These are phyloP conservation scores for Fusarium udum DNA, from an alignment of 2,329 filamentous ascomycete species.

Conservation along the genomic window DNA sequence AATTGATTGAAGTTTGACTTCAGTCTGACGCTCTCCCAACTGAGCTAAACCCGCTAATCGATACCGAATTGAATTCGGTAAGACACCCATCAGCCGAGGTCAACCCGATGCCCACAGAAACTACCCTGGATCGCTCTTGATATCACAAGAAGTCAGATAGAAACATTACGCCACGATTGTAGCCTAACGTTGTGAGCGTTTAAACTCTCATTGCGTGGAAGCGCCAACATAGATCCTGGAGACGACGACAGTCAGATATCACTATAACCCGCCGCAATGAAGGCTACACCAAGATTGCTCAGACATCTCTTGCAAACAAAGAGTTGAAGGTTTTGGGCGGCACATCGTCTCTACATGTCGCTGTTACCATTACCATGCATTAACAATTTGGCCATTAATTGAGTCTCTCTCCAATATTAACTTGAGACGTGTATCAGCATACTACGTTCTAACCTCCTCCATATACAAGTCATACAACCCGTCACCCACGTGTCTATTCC, in stretches of 20 bases:
- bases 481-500: background rate
- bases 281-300: no score
- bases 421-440: accelerated
- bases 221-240: background rate
- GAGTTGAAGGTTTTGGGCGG: no score
- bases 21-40: slow-evolving; percentile 44
- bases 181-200: background rate
- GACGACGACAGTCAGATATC: background rate
- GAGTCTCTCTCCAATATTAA: accelerated
- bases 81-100: accelerated
- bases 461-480: background rate
- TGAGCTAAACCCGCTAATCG: slow-evolving; percentile 43
- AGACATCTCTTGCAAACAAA: no score
- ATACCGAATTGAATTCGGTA: accelerated
- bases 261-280: accelerated
- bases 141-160: background rate
- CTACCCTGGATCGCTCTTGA: background rate
- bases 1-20: slow-evolving; percentile 34
- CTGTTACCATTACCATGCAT: no score
- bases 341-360: accelerated
- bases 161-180: no score
- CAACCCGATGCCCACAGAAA: accelerated
- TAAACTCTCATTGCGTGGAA: accelerated
- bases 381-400: background rate
- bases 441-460: background rate